Conservation (phyloP, 2,329 filamentous ascomycete genomes). For the Ambrosiella beaveri region DNA sequence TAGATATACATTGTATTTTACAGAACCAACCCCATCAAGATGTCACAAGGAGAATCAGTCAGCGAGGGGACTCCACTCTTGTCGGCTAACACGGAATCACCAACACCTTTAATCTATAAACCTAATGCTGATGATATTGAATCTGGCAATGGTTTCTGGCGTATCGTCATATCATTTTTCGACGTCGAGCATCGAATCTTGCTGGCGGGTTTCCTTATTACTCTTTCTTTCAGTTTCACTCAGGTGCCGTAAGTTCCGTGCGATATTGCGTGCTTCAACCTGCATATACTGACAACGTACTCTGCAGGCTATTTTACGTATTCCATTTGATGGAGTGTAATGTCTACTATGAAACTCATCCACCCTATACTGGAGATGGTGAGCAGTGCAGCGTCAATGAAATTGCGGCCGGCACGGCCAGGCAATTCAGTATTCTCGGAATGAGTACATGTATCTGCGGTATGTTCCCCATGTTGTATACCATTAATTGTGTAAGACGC, state of each 20-base stretch:
- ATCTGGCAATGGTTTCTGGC: not conserved
- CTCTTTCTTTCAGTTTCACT: conserved; percentile 31
- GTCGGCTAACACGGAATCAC: too few relatives aligned
- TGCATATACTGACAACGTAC: not conserved
- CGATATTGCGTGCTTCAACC: conserved; percentile 15
- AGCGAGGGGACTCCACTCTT: too few relatives aligned
- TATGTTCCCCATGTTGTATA: conserved; percentile 10
- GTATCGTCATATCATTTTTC: not conserved
- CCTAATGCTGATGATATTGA: too few relatives aligned
- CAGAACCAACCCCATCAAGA: too few relatives aligned
- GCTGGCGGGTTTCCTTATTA: conserved; percentile 43
- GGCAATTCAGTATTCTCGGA: conserved; percentile 45
- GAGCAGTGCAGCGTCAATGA: conserved; percentile 42
- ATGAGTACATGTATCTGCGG: conserved; percentile 53
- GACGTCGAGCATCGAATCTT: conserved; percentile 31
- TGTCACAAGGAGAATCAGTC: too few relatives aligned
- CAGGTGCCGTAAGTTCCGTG: conserved; percentile 28
- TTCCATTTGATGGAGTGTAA: conserved; percentile 59
- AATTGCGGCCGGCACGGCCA: conserved; percentile 47
- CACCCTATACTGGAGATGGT: conserved; percentile 27
- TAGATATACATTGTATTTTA: too few relatives aligned
- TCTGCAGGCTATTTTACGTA: conserved; percentile 36
- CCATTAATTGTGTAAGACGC: not conserved
- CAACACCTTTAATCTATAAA: too few relatives aligned
- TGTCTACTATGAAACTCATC: conserved; percentile 44